These are phyloP conservation scores for Trametes cinnabarina DNA, from an alignment of 768 basidiomycete genomes.

Conservation along the genomic window DNA sequence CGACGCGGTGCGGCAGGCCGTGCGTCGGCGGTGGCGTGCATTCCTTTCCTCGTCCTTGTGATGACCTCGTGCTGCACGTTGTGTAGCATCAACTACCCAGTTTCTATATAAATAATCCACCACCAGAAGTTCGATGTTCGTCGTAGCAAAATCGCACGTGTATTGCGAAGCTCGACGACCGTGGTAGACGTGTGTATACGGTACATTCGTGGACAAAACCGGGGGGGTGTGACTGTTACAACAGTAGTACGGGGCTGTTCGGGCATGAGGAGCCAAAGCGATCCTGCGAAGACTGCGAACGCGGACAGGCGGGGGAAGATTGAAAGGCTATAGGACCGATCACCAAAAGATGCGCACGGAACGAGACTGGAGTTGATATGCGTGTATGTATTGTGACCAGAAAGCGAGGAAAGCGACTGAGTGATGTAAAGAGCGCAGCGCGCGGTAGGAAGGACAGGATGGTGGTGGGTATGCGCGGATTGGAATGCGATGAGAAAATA, in stretches of 20 bases:
- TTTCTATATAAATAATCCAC: too few relatives aligned
- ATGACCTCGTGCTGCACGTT: too few relatives aligned
- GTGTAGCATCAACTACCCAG: too few relatives aligned
- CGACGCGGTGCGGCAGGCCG: too few relatives aligned
- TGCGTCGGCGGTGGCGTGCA: too few relatives aligned
- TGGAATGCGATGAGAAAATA: background rate
- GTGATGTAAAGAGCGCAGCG: constrained; percentile 1
- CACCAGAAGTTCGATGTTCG: too few relatives aligned
- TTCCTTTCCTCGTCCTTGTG: too few relatives aligned
- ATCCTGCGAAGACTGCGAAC: too few relatives aligned
- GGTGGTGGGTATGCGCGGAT: background rate
- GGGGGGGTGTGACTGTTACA: background rate
- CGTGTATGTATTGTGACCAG: background rate
- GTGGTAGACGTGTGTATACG: background rate
- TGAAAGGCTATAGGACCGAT: background rate
- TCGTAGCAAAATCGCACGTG: too few relatives aligned
- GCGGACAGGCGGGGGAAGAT: background rate
- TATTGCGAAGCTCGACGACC: background rate
- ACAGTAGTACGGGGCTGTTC: background rate
- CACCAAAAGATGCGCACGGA: too few relatives aligned
- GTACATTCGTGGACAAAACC: background rate
- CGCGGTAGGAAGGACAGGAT: background rate
- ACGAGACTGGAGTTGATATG: too few relatives aligned
- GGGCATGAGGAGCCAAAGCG: too few relatives aligned
- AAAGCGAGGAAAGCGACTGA: constrained; percentile 1